These are phyloP conservation scores for Toxicodendron radicans DNA, from an alignment of 345 rosid genomes.

Conservation along the genomic window DNA sequence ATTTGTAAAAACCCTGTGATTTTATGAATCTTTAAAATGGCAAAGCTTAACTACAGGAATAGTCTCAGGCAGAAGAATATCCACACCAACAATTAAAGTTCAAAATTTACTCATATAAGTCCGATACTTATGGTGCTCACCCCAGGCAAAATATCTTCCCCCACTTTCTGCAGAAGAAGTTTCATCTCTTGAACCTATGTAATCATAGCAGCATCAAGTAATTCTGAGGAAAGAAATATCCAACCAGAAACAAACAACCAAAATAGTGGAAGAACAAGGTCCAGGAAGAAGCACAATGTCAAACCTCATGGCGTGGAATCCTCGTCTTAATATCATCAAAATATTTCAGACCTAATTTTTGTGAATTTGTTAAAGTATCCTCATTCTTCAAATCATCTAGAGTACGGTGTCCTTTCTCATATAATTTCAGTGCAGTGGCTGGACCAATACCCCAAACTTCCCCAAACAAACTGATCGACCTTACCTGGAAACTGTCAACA, in stretches of 20 bases:
- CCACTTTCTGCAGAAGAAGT: constrained; percentile 64
- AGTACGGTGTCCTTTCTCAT: constrained; percentile 83
- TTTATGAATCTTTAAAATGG: neutral
- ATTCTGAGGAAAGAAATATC: constrained; percentile 4
- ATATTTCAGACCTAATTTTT: constrained; percentile 85
- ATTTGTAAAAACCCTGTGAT: neutral
- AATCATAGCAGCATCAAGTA: constrained; percentile 18
- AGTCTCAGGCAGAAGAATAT: constrained; percentile 3
- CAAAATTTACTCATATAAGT: constrained; percentile 1
- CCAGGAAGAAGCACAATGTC: constrained; percentile 23
- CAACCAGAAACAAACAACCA: neutral
- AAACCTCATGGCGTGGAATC: constrained; percentile 88
- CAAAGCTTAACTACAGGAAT: neutral
- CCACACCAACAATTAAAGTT: neutral
- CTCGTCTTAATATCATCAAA: constrained; percentile 83
- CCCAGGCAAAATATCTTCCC: constrained; percentile 74
- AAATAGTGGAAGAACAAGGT: neutral
- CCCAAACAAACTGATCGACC: constrained; percentile 77
- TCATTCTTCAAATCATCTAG: constrained; percentile 79
- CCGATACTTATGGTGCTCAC: constrained; percentile 41
- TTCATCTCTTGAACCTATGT: constrained; percentile 84
- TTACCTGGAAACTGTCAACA: constrained; percentile 51
- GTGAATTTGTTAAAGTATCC: constrained; percentile 73
- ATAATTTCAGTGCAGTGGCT: constrained; percentile 85
- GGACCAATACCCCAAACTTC: constrained; percentile 99